Evolutionary conservation across 306 rosid genomes (phyloP).

Genomic region (Cicer chorassanicum): DNA sequence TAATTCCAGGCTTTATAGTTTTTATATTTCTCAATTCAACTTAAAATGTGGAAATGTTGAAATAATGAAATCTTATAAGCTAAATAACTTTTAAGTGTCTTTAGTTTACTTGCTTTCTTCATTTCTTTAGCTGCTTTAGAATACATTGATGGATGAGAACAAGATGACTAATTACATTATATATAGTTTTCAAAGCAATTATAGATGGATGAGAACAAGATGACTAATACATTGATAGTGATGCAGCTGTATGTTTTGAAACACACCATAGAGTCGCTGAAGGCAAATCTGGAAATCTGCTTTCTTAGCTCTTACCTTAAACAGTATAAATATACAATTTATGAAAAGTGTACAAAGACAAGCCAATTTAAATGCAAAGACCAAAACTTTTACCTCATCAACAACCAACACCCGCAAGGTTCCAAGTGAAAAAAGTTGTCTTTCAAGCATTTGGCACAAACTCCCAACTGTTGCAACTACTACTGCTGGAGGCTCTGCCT

Average conservation of each 20-base stretch:
- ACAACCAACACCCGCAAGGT: slow-evolving; percentile 75
- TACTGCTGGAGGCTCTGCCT: slow-evolving; percentile 93
- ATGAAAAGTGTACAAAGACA: slow-evolving; percentile 20
- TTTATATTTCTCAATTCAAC: slow-evolving; percentile 16
- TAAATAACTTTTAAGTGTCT: neutral
- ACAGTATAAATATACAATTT: slow-evolving; percentile 3
- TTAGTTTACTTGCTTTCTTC: slow-evolving; percentile 6
- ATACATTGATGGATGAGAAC: neutral
- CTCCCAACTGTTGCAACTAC: slow-evolving; percentile 87
- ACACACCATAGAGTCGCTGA: neutral
- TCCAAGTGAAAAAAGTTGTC: slow-evolving; percentile 62
- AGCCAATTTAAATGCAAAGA: slow-evolving; percentile 28
- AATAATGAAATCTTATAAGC: slow-evolving; percentile 16
- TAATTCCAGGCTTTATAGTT: slow-evolving; percentile 28
- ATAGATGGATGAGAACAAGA: slow-evolving; percentile 10
- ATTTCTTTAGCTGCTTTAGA: slow-evolving; percentile 11
- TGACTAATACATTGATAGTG: slow-evolving; percentile 22
- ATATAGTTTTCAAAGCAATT: slow-evolving; percentile 26
- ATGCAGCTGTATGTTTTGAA: slow-evolving; percentile 32
- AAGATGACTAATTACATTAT: slow-evolving; percentile 7
- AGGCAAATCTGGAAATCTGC: slow-evolving; percentile 24
- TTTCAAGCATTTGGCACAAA: slow-evolving; percentile 87
- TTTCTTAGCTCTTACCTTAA: slow-evolving; percentile 7
- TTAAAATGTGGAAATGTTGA: slow-evolving; percentile 18
- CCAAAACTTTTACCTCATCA: slow-evolving; percentile 73